Evolutionary conservation across 331 rosid genomes (phyloP), one percentile per base, ranked within the genome.

Genomic region (Quercus phellos): DNA sequence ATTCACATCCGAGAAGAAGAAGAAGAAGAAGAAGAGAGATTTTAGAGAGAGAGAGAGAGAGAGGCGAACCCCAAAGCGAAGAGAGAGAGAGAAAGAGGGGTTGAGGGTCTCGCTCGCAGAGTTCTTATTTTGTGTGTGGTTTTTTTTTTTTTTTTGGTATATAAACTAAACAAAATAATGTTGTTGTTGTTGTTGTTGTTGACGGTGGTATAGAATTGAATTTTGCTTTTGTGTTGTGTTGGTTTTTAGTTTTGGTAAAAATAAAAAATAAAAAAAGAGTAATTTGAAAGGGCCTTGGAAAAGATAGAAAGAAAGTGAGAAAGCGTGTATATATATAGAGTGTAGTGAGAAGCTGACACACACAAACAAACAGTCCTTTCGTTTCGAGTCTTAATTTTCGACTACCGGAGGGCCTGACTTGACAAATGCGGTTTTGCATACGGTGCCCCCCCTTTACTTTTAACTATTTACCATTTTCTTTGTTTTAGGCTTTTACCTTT

Each of bases 1-100:
- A 74, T 46, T 89, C 85, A 88, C 97, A 92, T 94, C 91, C 96
- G 93, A 77, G 42, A 83, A 35, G 42, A 8, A 38, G 46, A 38
- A 38, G 43, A 38, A 35, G 2, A 4, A 24, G 55, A 56, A 80
- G 77, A 63, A 63, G 71, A 50, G 78, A 51, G 55, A 55, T 64
- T 71, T 50, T 6, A 50, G 82, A 74, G 26, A 72, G 34, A 77
- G 68, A 63, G 27, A 30, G 30, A 71, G 75, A 72, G 70, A 75
- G 75, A 82, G 81, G 74, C 72, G 88, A 85, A 78, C 81, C 92
- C 84, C 87, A 55, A 53, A 68, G 71, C 68, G 55, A 72, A 32
- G 60, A 66, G 46, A 67, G 17, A 73, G 34, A 32, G 53, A 64
- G 26, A 24, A 1, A 30, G 64, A 51, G 80, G 80, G 80, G 75